These are phyloP conservation scores for Mortierella sp. DNA, from an alignment of 371 early-diverging fungal species.

Conservation along the genomic window DNA sequence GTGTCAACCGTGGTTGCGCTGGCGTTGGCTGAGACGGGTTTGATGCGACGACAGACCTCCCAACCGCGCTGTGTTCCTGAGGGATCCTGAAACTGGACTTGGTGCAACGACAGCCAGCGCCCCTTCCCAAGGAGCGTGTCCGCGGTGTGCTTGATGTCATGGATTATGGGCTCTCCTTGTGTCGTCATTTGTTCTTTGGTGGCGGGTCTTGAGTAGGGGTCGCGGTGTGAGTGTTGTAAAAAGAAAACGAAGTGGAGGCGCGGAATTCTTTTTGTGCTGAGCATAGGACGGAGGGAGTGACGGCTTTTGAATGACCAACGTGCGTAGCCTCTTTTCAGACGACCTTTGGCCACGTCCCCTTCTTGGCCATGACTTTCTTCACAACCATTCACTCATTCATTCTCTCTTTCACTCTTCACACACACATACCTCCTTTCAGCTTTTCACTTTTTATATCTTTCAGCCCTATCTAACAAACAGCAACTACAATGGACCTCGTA, in stretches of 20 bases:
- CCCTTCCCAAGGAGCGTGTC: constrained; percentile 58
- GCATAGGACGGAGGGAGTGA: background rate
- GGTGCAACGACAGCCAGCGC: constrained; percentile 66
- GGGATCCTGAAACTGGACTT: constrained; percentile 58
- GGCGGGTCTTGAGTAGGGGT: background rate
- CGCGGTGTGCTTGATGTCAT: constrained; percentile 16
- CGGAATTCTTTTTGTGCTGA: background rate
- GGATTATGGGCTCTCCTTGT: constrained; percentile 22
- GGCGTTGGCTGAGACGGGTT: background rate
- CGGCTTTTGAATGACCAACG: background rate
- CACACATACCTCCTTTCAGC: no score
- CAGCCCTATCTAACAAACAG: background rate
- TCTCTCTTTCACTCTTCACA: background rate
- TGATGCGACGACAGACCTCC: constrained; percentile 48
- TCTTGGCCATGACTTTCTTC: background rate
- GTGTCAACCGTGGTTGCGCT: background rate
- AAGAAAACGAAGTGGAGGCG: background rate
- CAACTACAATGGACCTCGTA: constrained; percentile 65
- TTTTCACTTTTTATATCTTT: no score
- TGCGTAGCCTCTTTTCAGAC: background rate
- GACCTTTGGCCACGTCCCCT: background rate
- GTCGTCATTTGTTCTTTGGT: background rate
- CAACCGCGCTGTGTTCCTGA: constrained; percentile 45
- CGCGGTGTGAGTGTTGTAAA: background rate
- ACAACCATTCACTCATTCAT: background rate